Percentiles rank a stretch among this genome's conserved stretches.
phyloP scores from a whole-genome alignment of 495 filamentous ascomycete species.

The Penicillium dipodomyicola region DNA sequence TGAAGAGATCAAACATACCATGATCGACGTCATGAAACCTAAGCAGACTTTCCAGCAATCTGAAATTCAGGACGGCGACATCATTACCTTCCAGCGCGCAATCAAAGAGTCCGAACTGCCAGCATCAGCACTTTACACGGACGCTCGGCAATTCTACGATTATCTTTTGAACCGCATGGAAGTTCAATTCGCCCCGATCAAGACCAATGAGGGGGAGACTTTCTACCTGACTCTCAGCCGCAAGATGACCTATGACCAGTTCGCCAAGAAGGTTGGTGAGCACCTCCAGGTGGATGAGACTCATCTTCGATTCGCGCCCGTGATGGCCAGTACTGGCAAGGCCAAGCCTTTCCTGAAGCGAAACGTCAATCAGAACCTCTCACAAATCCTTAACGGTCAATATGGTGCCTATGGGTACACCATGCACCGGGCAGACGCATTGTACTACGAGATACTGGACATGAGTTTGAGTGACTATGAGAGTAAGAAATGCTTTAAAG shows the following conservation, averaged over 20 bases:
- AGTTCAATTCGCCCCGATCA: constrained; percentile 52
- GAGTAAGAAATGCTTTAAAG: constrained; percentile 77
- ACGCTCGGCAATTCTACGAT: constrained; percentile 86
- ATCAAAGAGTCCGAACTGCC: constrained; percentile 60
- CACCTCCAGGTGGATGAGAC: constrained; percentile 74
- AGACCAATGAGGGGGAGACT: constrained; percentile 44
- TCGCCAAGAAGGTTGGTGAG: constrained; percentile 82
- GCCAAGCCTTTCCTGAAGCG: constrained; percentile 75
- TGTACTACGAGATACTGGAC: constrained; percentile 91
- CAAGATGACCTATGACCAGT: constrained; percentile 87
- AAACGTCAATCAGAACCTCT: constrained; percentile 59
- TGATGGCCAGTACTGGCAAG: constrained; percentile 69
- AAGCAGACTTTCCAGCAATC: constrained; percentile 84
- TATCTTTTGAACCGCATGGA: constrained; percentile 80
- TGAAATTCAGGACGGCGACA: constrained; percentile 96
- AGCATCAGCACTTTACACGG: constrained; percentile 48
- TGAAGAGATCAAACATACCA: constrained; percentile 96
- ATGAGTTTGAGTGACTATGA: constrained; percentile 91
- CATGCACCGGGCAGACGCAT: constrained; percentile 67
- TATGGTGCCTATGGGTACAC: constrained; percentile 60
- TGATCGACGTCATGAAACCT: constrained; percentile 93
- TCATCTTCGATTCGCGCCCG: constrained; percentile 85
- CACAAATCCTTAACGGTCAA: constrained; percentile 66
- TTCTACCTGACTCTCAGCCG: constrained; percentile 76
- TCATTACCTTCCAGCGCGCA: constrained; percentile 84